These are phyloP conservation scores for Drosera spatulata DNA, from an alignment of 179 eudicot genomes.

Conservation along the genomic window DNA sequence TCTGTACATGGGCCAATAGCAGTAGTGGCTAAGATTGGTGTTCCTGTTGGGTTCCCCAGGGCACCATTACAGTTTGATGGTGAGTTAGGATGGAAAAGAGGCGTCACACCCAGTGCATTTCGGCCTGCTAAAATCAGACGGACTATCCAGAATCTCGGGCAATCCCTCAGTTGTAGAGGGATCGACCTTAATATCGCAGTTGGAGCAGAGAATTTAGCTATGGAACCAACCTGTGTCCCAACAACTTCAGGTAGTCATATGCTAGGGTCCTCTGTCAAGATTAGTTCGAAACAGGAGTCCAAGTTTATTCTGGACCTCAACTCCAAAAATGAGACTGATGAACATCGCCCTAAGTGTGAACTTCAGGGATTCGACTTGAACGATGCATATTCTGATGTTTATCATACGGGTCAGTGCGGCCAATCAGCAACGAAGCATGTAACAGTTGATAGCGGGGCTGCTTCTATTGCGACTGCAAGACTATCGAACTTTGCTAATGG, in stretches of 20 bases:
- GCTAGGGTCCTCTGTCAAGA: constrained; percentile 9
- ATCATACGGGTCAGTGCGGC: constrained; percentile 14
- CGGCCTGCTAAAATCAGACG: constrained; percentile 17
- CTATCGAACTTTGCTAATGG: constrained; percentile 4
- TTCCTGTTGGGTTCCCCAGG: constrained; percentile 31
- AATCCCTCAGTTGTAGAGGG: constrained; percentile 14
- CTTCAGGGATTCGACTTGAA: constrained; percentile 30
- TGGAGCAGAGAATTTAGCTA: constrained; percentile 21
- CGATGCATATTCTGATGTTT: constrained; percentile 7
- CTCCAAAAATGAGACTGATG: constrained; percentile 15
- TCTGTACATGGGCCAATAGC: constrained; percentile 21
- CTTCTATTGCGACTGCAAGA: constrained; percentile 4
- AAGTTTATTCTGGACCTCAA: constrained; percentile 23
- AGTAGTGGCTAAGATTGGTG: constrained; percentile 46
- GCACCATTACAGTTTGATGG: constrained; percentile 49
- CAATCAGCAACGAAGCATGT: constrained; percentile 12
- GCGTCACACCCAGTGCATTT: constrained; percentile 44
- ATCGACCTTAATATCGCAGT: constrained; percentile 58
- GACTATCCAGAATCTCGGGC: constrained; percentile 4
- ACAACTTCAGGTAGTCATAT: constrained; percentile 2
- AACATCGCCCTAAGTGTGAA: constrained; percentile 9
- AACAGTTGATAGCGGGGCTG: not conserved
- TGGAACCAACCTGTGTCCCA: not conserved
- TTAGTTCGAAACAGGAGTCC: constrained; percentile 12
- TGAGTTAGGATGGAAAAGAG: constrained; percentile 42